These are phyloP conservation scores for Sinapis alba DNA, from an alignment of 441 rosid genomes.

Conservation along the genomic window DNA sequence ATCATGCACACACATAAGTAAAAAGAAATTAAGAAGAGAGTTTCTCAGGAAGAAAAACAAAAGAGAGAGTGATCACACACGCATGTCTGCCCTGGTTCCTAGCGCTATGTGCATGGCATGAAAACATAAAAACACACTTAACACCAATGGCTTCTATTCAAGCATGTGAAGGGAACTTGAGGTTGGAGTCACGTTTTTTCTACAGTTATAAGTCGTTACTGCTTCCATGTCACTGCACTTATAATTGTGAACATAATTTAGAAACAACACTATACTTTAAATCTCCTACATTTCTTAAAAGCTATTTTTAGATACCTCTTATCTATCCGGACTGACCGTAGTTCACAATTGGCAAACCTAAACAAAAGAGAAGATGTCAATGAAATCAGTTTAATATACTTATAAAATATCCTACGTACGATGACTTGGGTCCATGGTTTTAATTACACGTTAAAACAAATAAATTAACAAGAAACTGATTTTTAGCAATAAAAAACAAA, in stretches of 20 bases:
- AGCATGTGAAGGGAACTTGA: constrained; percentile 13
- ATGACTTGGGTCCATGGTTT: not conserved
- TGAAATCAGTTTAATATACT: not conserved
- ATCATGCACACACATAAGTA: not conserved
- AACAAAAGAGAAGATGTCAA: not conserved
- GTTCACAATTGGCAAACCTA: constrained; percentile 76
- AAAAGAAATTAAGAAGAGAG: not conserved
- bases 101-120: not conserved
- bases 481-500: no score
- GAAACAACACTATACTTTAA: not conserved
- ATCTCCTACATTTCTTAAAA: not conserved
- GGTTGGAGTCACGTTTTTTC: constrained; percentile 7
- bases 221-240: constrained; percentile 36
- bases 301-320: constrained; percentile 12
- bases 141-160: constrained; percentile 13
- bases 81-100: not conserved
- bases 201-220: constrained; percentile 16
- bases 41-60: not conserved
- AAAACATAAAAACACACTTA: not conserved
- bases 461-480: not conserved
- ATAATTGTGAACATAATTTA: constrained; percentile 2
- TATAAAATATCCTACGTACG: not conserved
- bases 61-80: not conserved
- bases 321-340: constrained; percentile 50
- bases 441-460: not conserved